Evolutionary conservation across 805 yeast species (phyloP), one percentile per base, ranked within the genome.

Genomic region (Ogataea sp.): DNA sequence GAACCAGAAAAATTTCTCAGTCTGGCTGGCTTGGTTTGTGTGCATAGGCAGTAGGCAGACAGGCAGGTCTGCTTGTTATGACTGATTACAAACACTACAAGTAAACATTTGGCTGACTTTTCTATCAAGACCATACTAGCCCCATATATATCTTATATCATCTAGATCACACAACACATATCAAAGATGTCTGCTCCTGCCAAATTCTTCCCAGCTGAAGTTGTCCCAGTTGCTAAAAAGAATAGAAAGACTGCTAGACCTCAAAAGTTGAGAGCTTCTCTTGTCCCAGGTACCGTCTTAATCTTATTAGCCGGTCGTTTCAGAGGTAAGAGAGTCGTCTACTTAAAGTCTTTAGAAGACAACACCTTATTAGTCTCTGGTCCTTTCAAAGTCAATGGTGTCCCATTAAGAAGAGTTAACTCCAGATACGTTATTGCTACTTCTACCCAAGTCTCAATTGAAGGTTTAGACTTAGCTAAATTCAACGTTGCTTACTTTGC

Each of bases 301-400:
- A 90, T 90, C 70, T 76, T 90, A 68, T 80, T 90, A 67, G 97
- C 98, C 61, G 98, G 98, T 70, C 87, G 96, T 74, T 90, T 88
- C 95, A 86, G 98, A 75, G 98, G 98, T 71, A 93, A 90, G 87
- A 89, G 98, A 77, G 98, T 93, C 61, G 97, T 90, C 54, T 85
- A 83, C 84, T 82, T 90, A 68, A 90, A 90, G 83, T 72, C 81
- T 70, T 80, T 93, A 66, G 96, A 87, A 75, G 98, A 93, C 80
- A 87, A 88, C 88, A 90, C 97, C 53, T 78, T 90, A 61, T 83
- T 90, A 66, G 96, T 90, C 51, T 75, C 96, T 49, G 98, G 98
- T 68, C 98, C 98, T 62, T 93, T 93, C 95, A 90, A 93, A 81
- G 84, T 90, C 62, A 90, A 90, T 78, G 98, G 98, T 78, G 98